Conservation (phyloP, 148 eudicot species). For the Fagopyrum esculentum region DNA sequence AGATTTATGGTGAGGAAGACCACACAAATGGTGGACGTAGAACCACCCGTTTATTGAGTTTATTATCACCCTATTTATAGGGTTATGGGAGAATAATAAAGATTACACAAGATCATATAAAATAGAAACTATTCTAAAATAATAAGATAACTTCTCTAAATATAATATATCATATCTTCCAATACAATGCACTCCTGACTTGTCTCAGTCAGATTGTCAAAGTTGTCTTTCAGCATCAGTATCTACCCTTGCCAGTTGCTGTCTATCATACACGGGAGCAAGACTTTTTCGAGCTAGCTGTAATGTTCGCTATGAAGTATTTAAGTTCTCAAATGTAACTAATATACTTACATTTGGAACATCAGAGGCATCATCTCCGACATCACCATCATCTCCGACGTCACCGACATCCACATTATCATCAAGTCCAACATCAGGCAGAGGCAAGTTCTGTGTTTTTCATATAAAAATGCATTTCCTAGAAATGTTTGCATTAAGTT, state of each 20-base stretch:
- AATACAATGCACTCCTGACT: constrained; percentile 22
- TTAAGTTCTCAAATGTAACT: neutral
- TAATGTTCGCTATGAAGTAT: constrained; percentile 8
- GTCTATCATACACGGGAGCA: neutral
- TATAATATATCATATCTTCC: too few relatives aligned
- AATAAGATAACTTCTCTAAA: too few relatives aligned
- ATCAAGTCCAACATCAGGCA: neutral
- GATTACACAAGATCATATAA: too few relatives aligned
- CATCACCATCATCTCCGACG: neutral
- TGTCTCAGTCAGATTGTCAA: constrained; percentile 10
- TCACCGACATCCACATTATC: neutral
- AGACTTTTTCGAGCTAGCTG: constrained; percentile 12
- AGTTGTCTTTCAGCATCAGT: constrained; percentile 5
- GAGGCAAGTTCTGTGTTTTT: neutral
- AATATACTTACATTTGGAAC: neutral
- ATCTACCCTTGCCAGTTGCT: neutral
- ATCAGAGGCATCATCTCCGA: neutral
- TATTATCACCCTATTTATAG: too few relatives aligned
- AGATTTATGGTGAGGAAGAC: too few relatives aligned
- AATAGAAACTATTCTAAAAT: too few relatives aligned
- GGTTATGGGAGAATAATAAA: too few relatives aligned
- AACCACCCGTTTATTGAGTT: too few relatives aligned
- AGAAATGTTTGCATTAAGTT: neutral
- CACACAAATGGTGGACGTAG: too few relatives aligned
- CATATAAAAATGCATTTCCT: neutral